phyloP scores from a whole-genome alignment of 805 yeast genomes.

The Starmerella kuoi region DNA sequence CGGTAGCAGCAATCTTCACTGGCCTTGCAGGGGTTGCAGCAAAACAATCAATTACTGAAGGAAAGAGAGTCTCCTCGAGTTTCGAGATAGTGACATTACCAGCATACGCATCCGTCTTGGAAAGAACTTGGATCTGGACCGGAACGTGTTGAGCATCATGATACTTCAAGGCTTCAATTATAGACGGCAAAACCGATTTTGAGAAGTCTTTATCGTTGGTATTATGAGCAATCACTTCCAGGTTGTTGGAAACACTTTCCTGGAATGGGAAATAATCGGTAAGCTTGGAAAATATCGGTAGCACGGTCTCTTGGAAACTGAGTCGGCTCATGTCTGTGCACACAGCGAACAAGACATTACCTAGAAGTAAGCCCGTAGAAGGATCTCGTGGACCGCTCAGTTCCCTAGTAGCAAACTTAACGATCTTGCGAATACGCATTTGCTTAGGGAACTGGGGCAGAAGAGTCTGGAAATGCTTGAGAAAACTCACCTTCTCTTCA shows the following conservation, averaged over 20 bases:
- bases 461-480: conserved; percentile 48
- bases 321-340: conserved; percentile 57
- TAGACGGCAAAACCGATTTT: conserved; percentile 36
- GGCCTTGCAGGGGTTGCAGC: conserved; percentile 73
- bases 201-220: conserved; percentile 43
- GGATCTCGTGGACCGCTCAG: conserved; percentile 28
- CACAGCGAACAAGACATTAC: conserved; percentile 29
- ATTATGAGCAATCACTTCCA: conserved; percentile 37
- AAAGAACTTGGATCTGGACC: conserved; percentile 44
- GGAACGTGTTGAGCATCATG: conserved; percentile 24
- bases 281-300: conserved; percentile 35
- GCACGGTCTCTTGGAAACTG: conserved; percentile 61
- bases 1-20: conserved; percentile 43
- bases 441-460: conserved; percentile 48
- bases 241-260: conserved; percentile 37
- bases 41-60: conserved; percentile 58
- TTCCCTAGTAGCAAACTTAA: conserved; percentile 52
- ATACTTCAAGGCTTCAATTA: conserved; percentile 29
- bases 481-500: conserved; percentile 55
- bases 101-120: conserved; percentile 33
- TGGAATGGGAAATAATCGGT: conserved; percentile 34
- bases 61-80: conserved; percentile 64
- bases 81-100: conserved; percentile 51
- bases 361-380: conserved; percentile 19
- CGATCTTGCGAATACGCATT: conserved; percentile 52